Evolutionary conservation across 306 rosid species (phyloP).

Genomic region (Fagus crenata): DNA sequence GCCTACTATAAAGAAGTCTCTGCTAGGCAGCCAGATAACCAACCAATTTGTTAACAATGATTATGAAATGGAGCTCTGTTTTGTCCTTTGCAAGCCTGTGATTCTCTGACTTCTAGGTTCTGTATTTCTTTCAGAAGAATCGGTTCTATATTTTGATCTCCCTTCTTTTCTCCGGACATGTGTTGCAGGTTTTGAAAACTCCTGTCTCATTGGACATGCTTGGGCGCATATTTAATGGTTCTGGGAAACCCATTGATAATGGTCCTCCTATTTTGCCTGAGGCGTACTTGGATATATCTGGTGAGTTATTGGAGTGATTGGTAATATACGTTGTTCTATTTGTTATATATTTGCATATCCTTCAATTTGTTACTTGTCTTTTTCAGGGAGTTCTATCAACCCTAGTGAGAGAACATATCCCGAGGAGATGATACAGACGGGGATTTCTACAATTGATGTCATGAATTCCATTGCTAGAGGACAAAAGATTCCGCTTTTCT

Average conservation of each 20-base stretch:
- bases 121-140: constrained; percentile 10
- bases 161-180: constrained; percentile 23
- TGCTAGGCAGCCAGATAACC: not conserved
- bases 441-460: constrained; percentile 97
- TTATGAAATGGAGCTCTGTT: not conserved
- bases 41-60: not conserved
- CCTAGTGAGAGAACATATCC: constrained; percentile 99
- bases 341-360: constrained; percentile 7
- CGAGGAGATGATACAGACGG: constrained; percentile 99
- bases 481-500: constrained; percentile 96
- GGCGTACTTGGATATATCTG: constrained; percentile 98
- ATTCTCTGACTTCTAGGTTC: constrained; percentile 21
- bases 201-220: constrained; percentile 99
- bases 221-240: constrained; percentile 97
- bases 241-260: constrained; percentile 98
- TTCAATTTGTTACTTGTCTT: constrained; percentile 11
- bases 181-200: constrained; percentile 86
- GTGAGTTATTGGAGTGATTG: constrained; percentile 39
- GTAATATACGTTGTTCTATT: not conserved
- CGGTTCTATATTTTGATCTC: constrained; percentile 9
- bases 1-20: not conserved
- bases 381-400: constrained; percentile 91
- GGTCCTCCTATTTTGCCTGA: constrained; percentile 99
- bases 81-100: constrained; percentile 3
- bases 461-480: constrained; percentile 99